phyloP scores from a whole-genome alignment of 768 basidiomycete genomes.

The Kwoniella sp. region DNA sequence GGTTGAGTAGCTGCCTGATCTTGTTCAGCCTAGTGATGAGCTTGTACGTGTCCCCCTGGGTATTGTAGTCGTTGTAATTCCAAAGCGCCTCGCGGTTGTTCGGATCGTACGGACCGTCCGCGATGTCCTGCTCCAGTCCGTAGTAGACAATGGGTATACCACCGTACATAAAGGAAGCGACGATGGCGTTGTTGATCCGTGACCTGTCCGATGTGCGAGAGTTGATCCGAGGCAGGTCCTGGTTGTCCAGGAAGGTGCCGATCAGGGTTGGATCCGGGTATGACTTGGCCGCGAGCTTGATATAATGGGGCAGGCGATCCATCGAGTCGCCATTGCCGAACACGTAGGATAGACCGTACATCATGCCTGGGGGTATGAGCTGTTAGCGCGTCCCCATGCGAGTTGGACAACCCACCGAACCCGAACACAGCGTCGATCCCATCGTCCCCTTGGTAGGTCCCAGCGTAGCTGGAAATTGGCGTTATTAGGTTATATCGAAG shows the following conservation, averaged over 20 bases:
- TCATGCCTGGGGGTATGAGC: slow-evolving; percentile 13
- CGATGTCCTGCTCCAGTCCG: slow-evolving; percentile 36
- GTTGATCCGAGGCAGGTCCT: slow-evolving; percentile 39
- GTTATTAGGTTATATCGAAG: too few species aligned
- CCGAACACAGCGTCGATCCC: slow-evolving; percentile 37
- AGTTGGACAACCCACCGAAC: slow-evolving; percentile 21
- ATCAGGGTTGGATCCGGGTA: slow-evolving; percentile 25
- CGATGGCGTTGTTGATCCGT: slow-evolving; percentile 30
- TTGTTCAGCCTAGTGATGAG: slow-evolving; percentile 28
- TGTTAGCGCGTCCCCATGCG: background rate
- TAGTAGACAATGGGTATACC: slow-evolving; percentile 42
- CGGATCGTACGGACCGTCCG: slow-evolving; percentile 26
- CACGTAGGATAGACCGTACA: slow-evolving; percentile 22
- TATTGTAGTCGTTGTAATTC: slow-evolving; percentile 31
- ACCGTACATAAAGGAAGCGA: slow-evolving; percentile 26
- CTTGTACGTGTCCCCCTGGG: slow-evolving; percentile 21
- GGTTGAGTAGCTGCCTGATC: slow-evolving; percentile 25
- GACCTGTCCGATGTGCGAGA: slow-evolving; percentile 25
- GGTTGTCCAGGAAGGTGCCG: slow-evolving; percentile 37
- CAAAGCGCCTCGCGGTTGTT: slow-evolving; percentile 37
- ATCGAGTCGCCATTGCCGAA: slow-evolving; percentile 19
- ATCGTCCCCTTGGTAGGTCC: slow-evolving; percentile 19
- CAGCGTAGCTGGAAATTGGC: slow-evolving; percentile 16
- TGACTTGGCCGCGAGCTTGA: slow-evolving; percentile 9
- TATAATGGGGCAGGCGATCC: slow-evolving; percentile 8